A percentile compares a stretch with the other conserved stretches of the same genome.
Conservation (phyloP, 805 yeast species). For the Dipodascus geniculatus region DNA sequence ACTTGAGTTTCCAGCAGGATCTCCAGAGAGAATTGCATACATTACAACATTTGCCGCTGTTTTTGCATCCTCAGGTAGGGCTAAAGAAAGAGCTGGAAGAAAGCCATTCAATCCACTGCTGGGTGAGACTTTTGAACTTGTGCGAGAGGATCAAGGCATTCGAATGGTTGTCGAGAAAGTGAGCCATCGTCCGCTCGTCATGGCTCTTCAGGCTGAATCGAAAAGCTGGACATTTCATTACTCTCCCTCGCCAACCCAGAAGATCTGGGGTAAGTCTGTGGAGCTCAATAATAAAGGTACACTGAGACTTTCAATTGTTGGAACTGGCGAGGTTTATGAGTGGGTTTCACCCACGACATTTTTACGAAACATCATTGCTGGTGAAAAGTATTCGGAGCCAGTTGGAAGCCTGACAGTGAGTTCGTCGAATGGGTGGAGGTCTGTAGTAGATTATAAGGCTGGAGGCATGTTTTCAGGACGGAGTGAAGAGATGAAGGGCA, state of each 20-base stretch:
- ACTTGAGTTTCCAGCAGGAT: slow-evolving; percentile 31
- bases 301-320: slow-evolving; percentile 42
- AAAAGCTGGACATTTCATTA: slow-evolving; percentile 41
- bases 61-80: slow-evolving; percentile 55
- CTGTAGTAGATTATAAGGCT: slow-evolving; percentile 62
- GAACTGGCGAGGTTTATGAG: slow-evolving; percentile 56
- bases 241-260: slow-evolving; percentile 47
- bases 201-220: slow-evolving; percentile 72
- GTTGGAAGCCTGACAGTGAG: slow-evolving; percentile 51
- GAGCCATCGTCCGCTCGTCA: slow-evolving; percentile 72
- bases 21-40: slow-evolving; percentile 45
- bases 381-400: slow-evolving; percentile 91
- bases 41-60: slow-evolving; percentile 79
- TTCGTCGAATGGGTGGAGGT: slow-evolving; percentile 56
- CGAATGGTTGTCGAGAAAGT: slow-evolving; percentile 79
- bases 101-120: slow-evolving; percentile 92
- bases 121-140: slow-evolving; percentile 88
- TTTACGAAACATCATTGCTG: slow-evolving; percentile 80
- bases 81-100: slow-evolving; percentile 62
- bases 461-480: slow-evolving; percentile 82
- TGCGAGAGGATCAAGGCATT: slow-evolving; percentile 69
- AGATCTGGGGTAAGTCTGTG: slow-evolving; percentile 90
- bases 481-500: slow-evolving; percentile 44
- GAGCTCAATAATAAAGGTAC: slow-evolving; percentile 72
- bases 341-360: slow-evolving; percentile 80